Conservation (phyloP, 2,329 filamentous ascomycete genomes). For the Dactylonectria estremocensis region DNA sequence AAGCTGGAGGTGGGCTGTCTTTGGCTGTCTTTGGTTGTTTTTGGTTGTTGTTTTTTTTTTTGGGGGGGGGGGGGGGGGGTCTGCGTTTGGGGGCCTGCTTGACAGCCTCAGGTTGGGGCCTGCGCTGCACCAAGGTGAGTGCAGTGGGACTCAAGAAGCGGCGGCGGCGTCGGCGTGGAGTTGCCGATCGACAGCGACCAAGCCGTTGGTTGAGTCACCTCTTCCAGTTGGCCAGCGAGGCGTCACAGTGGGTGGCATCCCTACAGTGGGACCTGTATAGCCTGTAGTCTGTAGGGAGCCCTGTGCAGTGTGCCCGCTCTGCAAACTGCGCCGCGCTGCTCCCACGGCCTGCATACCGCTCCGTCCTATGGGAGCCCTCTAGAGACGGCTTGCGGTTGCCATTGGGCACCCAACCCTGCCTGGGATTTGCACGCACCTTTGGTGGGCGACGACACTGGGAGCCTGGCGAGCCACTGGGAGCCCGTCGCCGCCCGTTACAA, state of each 20-base stretch:
- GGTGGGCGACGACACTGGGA: slow-evolving; percentile 24
- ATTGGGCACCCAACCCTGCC: slow-evolving; percentile 56
- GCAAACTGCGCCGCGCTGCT: slow-evolving; percentile 62
- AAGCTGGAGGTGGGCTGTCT: slow-evolving; percentile 27
- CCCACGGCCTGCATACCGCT: slow-evolving; percentile 54
- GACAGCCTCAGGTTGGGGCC: slow-evolving; percentile 12
- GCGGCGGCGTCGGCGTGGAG: slow-evolving; percentile 40
- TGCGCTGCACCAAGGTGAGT: slow-evolving; percentile 12
- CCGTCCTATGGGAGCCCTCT: slow-evolving; percentile 51
- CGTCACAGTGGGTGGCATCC: slow-evolving; percentile 18
- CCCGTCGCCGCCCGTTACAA: slow-evolving; percentile 32
- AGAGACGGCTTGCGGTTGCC: slow-evolving; percentile 42
- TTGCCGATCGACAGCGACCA: slow-evolving; percentile 39
- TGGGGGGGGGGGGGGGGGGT: no score
- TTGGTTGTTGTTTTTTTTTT: no score
- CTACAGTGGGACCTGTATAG: slow-evolving; percentile 32
- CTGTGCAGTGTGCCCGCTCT: slow-evolving; percentile 34
- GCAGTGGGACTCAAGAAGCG: not conserved
- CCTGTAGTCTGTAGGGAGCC: slow-evolving; percentile 10
- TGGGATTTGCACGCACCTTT: slow-evolving; percentile 45
- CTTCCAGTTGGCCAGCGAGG: slow-evolving; percentile 42
- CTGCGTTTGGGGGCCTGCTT: no score
- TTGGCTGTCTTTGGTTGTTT: not conserved
- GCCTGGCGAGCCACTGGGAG: slow-evolving; percentile 26
- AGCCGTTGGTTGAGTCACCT: slow-evolving; percentile 40